phyloP scores from a whole-genome alignment of 2,329 filamentous ascomycete genomes.

The Alternaria solani region DNA sequence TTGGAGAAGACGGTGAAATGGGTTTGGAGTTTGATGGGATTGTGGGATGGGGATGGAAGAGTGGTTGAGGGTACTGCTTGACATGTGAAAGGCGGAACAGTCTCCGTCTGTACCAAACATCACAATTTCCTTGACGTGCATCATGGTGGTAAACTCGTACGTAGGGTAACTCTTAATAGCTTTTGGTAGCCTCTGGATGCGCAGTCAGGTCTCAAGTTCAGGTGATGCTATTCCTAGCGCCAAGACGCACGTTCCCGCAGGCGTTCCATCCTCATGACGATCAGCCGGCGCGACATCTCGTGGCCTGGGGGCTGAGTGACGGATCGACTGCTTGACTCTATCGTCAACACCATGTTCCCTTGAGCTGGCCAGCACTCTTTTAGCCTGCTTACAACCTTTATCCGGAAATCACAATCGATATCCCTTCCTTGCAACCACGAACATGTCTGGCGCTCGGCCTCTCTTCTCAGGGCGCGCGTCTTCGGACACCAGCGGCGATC shows the following conservation, averaged over 20 bases:
- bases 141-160: background rate
- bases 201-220: slow-evolving; percentile 19
- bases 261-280: slow-evolving; percentile 15
- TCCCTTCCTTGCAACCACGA: slow-evolving; percentile 1
- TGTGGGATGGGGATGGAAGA: slow-evolving; percentile 28
- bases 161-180: background rate
- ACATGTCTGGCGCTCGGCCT: slow-evolving; percentile 59
- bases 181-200: background rate
- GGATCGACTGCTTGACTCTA: background rate
- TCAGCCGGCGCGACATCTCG: slow-evolving; percentile 23
- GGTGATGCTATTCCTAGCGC: slow-evolving; percentile 20
- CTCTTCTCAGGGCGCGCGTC: slow-evolving; percentile 64
- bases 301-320: slow-evolving; percentile 6
- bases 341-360: slow-evolving; percentile 11
- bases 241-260: slow-evolving; percentile 19
- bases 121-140: background rate
- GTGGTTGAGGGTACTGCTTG: slow-evolving; percentile 3
- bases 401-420: background rate
- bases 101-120: background rate
- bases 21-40: slow-evolving; percentile 25
- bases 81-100: background rate
- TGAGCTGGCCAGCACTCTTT: slow-evolving; percentile 19
- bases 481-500: slow-evolving; percentile 64
- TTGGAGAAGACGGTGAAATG: slow-evolving; percentile 20
- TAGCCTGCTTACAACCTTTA: background rate